Evolutionary conservation across 495 filamentous ascomycete genomes (phyloP), one percentile per base, ranked within the genome.

Genomic region (Penicillium mononematosum): DNA sequence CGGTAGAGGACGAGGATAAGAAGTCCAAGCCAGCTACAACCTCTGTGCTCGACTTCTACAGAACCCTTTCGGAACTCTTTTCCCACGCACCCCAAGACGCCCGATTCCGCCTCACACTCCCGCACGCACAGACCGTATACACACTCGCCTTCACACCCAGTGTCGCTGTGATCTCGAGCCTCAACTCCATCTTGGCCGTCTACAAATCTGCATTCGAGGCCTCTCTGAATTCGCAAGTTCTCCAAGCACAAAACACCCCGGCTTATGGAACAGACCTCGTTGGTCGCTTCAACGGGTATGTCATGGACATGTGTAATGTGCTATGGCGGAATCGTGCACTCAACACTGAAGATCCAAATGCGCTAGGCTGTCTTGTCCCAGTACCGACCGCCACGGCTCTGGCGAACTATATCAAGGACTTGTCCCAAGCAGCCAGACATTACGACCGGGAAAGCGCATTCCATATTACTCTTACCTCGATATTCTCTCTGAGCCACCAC

Each of bases 291-390:
- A 96, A 96, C 69, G 88, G 87, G 9, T 91, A 87, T 63, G 79
- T 96, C 31, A 94, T 94, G 88, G 92, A 96, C 64, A 80, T 91
- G 41, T 94, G 89, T 75, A 95, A 96, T 63, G 82, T 89, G 45
- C 61, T 96, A 14, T 95, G 92, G 90, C 83, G 89, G 19, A 85
- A 84, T 20, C 86, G 87, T 14, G 91, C 88, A 0, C 85, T 96
- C 32, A 84, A 85, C 42, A 72, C 70, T 2, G 75, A 81, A 10
- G 89, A 94, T 58, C 68, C 78, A 12, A 90, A 91, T 68, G 83
- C 91, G 4, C 74, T 85, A 27, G 90, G 87, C 16, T 93, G 91
- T 58, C 71, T 88, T n/a, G 68, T 91, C 16, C 77, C 85, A 0
- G 47, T 65, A 16, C n/a, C 77, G 3, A 68, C 83, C 0, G 62